A percentile compares a stretch with the other conserved stretches of the same genome.
Evolutionary conservation across 2,329 filamentous ascomycete genomes (phyloP).

Genomic region (Gnomoniopsis smithogilvyi): DNA sequence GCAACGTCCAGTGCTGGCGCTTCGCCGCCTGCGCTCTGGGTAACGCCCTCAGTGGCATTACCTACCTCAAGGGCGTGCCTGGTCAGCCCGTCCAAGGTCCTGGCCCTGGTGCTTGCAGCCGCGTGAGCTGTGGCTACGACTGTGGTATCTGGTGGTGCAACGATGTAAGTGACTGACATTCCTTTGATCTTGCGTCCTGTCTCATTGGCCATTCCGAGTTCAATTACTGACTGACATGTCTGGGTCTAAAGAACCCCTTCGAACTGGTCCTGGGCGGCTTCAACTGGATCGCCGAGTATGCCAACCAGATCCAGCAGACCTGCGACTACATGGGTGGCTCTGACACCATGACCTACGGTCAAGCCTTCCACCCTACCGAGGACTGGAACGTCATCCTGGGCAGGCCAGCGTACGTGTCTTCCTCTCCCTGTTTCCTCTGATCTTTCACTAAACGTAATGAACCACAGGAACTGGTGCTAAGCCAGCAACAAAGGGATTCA

Average conservation of each 20-base stretch:
- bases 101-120: conserved; percentile 18
- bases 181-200: not conserved
- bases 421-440: not conserved
- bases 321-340: not conserved
- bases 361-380: not conserved
- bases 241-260: not conserved
- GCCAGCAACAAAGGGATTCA: not conserved
- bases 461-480: not conserved
- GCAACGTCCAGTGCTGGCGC: conserved; percentile 17
- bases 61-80: conserved; percentile 15
- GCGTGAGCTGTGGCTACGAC: conserved; percentile 21
- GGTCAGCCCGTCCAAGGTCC: conserved; percentile 16
- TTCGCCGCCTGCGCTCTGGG: not conserved
- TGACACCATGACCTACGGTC: not conserved
- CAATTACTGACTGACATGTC: not conserved
- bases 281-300: not conserved
- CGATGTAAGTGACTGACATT: conserved; percentile 17
- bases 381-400: conserved; percentile 1
- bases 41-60: conserved; percentile 12
- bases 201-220: too few relatives aligned
- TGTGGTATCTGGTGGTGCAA: conserved; percentile 25
- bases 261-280: not conserved
- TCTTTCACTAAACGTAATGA: not conserved
- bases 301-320: not conserved
- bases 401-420: not conserved